These are phyloP conservation scores for Didymella glomerata DNA, from an alignment of 2,329 filamentous ascomycete species.

Conservation along the genomic window DNA sequence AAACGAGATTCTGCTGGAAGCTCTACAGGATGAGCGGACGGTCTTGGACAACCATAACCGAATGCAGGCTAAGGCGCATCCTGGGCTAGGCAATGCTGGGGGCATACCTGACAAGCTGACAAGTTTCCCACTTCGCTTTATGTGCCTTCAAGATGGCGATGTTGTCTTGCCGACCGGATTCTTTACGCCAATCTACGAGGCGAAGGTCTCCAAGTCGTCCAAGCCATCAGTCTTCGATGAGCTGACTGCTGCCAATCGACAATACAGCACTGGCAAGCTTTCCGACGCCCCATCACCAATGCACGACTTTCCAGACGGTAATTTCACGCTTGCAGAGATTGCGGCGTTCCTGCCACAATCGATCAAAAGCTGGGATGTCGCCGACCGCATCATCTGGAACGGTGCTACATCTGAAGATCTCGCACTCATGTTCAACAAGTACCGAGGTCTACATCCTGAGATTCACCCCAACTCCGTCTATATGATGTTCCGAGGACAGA, in stretches of 20 bases:
- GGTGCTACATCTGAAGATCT: conserved; percentile 23
- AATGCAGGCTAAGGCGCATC: background rate
- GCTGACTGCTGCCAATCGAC: background rate
- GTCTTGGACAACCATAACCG: conserved; percentile 8
- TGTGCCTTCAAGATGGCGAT: background rate
- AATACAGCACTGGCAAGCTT: conserved; percentile 25
- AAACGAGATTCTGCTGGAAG: background rate
- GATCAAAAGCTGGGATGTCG: conserved; percentile 35
- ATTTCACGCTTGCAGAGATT: conserved; percentile 39
- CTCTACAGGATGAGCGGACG: conserved; percentile 10
- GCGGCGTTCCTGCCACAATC: conserved; percentile 36
- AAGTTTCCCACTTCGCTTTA: conserved; percentile 8
- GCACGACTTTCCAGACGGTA: conserved; percentile 31
- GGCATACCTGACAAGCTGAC: background rate
- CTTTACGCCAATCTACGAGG: conserved; percentile 19
- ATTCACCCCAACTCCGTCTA: conserved; percentile 28
- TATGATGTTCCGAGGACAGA: conserved; percentile 30
- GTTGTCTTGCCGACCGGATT: background rate
- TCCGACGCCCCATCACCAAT: conserved; percentile 27
- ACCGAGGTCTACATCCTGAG: conserved; percentile 22
- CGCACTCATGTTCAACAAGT: conserved; percentile 29
- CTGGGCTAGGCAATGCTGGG: background rate
- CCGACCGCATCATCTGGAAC: conserved; percentile 37
- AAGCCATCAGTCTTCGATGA: background rate
- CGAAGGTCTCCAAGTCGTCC: background rate